Percentiles rank a stretch among this genome's conserved stretches.
These are phyloP conservation scores for Actinidia arguta DNA, from an alignment of 179 eudicot genomes.

Conservation along the genomic window DNA sequence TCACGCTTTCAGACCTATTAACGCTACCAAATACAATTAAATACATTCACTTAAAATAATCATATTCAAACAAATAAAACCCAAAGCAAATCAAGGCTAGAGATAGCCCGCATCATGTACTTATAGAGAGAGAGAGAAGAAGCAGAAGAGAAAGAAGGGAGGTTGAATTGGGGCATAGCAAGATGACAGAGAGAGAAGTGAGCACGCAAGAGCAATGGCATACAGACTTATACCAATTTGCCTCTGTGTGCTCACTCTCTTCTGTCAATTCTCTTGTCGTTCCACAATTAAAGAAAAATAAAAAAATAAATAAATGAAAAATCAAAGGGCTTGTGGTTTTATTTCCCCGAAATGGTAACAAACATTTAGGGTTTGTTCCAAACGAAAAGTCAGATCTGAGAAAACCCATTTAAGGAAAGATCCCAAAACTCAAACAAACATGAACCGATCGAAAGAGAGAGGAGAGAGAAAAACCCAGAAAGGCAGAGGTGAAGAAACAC, in stretches of 20 bases:
- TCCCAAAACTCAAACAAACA: neutral
- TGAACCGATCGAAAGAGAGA: no score
- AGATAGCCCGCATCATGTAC: no score
- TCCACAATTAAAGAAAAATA: neutral
- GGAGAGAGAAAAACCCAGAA: neutral
- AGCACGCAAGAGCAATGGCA: slow-evolving; percentile 40
- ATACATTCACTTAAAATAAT: neutral
- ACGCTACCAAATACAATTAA: neutral
- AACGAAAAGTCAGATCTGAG: slow-evolving; percentile 12
- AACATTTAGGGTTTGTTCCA: no score
- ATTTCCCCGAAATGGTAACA: slow-evolving; percentile 4
- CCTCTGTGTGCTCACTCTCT: slow-evolving; percentile 80
- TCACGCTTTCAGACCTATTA: slow-evolving; percentile 20
- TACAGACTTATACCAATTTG: slow-evolving; percentile 41
- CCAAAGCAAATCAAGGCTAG: no score
- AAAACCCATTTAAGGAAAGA: neutral
- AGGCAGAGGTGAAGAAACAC: neutral
- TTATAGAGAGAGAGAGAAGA: neutral
- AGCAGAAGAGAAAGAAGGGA: no score
- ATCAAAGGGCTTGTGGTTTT: no score
- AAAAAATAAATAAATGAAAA: neutral
- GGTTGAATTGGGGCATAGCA: no score
- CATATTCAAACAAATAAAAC: neutral
- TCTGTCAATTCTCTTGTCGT: slow-evolving; percentile 53
- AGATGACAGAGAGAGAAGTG: slow-evolving; percentile 43